Percentiles rank a stretch among this genome's conserved stretches.
Evolutionary conservation across 1,284 basidiomycete species (phyloP).

Genomic region (Pseudozyma thailandica): DNA sequence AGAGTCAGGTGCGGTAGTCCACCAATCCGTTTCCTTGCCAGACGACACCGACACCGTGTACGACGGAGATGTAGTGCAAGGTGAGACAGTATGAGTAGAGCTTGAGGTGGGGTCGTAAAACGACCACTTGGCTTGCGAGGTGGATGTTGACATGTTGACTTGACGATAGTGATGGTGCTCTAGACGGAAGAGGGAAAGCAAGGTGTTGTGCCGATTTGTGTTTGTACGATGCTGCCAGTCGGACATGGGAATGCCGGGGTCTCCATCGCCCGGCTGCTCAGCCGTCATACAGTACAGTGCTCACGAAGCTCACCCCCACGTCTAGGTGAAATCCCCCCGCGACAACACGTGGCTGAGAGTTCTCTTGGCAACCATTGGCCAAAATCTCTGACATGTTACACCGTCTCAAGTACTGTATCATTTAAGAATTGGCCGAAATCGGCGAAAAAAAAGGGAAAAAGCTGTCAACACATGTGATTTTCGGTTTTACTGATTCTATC

Average conservation of each 20-base stretch:
- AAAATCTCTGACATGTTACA: background rate
- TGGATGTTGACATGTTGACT: background rate
- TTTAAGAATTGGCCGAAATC: background rate
- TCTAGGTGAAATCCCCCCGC: too few species aligned
- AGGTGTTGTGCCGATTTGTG: too few species aligned
- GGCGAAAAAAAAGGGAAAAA: background rate
- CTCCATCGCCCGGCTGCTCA: too few species aligned
- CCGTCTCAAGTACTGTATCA: background rate
- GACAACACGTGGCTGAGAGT: too few species aligned
- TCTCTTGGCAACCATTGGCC: too few species aligned
- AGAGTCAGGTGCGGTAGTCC: constrained; percentile 30
- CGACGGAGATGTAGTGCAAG: background rate
- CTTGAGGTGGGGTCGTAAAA: constrained; percentile 31
- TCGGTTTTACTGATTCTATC: too few species aligned
- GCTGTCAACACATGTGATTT: background rate
- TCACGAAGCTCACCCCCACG: too few species aligned
- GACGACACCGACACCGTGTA: constrained; percentile 15
- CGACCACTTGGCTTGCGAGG: constrained; percentile 8
- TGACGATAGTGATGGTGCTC: too few species aligned
- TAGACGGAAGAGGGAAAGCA: too few species aligned
- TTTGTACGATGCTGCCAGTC: too few species aligned
- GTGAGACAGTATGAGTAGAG: constrained; percentile 13
- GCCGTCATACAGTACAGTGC: too few species aligned
- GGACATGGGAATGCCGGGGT: too few species aligned
- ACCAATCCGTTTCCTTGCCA: constrained; percentile 30